Conservation (phyloP, 2,329 filamentous ascomycete genomes). For the Phaeophleospora eucalypticola region DNA sequence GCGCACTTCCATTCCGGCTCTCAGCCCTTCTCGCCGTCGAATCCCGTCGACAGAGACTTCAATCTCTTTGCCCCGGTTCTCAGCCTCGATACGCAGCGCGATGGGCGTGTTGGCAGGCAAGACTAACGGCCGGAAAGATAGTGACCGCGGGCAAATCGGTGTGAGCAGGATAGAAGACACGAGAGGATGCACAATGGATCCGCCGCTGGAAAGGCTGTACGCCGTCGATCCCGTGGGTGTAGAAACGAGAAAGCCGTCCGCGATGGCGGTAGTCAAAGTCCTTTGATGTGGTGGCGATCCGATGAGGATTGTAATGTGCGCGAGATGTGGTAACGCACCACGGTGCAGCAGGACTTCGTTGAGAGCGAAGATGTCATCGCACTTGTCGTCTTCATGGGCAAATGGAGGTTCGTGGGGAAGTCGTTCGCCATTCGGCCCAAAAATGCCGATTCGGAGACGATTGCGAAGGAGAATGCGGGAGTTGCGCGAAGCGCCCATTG, state of each 20-base stretch:
- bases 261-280: constrained; percentile 88
- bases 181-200: constrained; percentile 88
- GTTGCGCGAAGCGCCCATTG: constrained; percentile 68
- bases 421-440: constrained; percentile 61
- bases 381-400: constrained; percentile 29
- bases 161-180: constrained; percentile 86
- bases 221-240: constrained; percentile 94
- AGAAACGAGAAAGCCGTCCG: constrained; percentile 89
- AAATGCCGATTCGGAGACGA: constrained; percentile 80
- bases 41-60: constrained; percentile 50
- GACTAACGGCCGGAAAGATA: constrained; percentile 88
- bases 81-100: constrained; percentile 71
- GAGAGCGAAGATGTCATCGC: constrained; percentile 64
- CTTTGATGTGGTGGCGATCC: constrained; percentile 58
- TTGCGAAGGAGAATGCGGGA: constrained; percentile 84
- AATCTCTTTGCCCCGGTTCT: constrained; percentile 46
- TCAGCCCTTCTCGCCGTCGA: constrained; percentile 40
- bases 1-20: constrained; percentile 64
- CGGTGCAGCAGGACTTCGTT: constrained; percentile 95
- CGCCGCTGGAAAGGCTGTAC: constrained; percentile 88
- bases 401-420: constrained; percentile 34
- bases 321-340: constrained; percentile 82
- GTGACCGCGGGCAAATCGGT: constrained; percentile 85
- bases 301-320: constrained; percentile 86
- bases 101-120: constrained; percentile 82